Percentiles rank a stretch among this genome's conserved stretches.
Evolutionary conservation across 331 rosid species (phyloP).

Genomic region (Cydonia oblonga): DNA sequence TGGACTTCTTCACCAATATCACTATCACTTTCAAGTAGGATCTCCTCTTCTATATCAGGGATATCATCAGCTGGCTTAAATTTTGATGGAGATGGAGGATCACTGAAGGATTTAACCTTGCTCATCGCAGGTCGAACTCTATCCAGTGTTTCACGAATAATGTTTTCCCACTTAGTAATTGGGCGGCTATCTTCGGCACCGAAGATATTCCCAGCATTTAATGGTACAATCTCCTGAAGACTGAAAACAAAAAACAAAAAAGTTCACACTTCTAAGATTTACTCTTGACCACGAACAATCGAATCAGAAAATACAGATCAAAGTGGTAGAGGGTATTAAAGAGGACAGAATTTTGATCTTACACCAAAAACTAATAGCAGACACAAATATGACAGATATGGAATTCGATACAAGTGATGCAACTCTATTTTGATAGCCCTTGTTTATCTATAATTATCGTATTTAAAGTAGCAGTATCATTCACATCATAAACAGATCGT

Average conservation of each 20-base stretch:
- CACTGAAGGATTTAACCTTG: constrained; percentile 67
- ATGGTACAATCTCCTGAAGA: constrained; percentile 92
- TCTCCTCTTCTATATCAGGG: constrained; percentile 65
- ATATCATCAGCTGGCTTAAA: constrained; percentile 52
- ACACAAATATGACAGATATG: not conserved
- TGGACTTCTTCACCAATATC: constrained; percentile 73
- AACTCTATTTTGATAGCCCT: too few relatives aligned
- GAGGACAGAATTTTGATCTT: not conserved
- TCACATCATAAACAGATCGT: not conserved
- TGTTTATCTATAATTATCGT: not conserved
- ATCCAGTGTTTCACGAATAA: constrained; percentile 56
- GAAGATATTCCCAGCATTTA: constrained; percentile 77
- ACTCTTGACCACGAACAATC: not conserved
- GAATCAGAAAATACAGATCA: not conserved
- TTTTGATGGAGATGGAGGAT: constrained; percentile 87
- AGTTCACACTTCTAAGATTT: not conserved
- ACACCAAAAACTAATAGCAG: not conserved
- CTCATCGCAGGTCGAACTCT: constrained; percentile 34
- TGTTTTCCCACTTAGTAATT: constrained; percentile 65
- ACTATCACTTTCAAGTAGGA: constrained; percentile 52
- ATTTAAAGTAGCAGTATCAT: not conserved
- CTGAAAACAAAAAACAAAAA: constrained; percentile 32
- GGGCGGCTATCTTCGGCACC: constrained; percentile 69
- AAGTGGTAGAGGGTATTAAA: not conserved
- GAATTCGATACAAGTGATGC: too few relatives aligned